Base-by-base conservation (phyloP, 345 rosid genomes). In the Abelmoschus esculentus region DNA sequence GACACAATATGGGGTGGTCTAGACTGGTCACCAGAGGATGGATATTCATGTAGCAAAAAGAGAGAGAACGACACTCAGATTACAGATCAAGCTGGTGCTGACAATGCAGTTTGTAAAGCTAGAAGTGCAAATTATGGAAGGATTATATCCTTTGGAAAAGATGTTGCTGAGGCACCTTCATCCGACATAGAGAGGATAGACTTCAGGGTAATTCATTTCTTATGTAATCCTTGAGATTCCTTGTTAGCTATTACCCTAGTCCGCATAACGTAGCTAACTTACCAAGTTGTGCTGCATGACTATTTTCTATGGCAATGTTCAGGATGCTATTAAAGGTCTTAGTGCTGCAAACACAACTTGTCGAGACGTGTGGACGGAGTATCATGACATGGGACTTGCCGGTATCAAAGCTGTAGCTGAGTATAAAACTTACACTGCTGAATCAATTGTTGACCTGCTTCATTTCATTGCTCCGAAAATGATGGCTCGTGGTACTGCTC, bases 1-100 rank as follows among this genome's bases (percentile, higher is more conserved):
- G 92, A 84, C 3, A 83, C 88, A 18, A 78, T 87, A 22, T 87
- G 90, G 92, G 92, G 92, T 32, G 82, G 79, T 61, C 81, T 84
- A 63, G 87, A 84, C 76, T 84, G 86, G 90, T 82, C 92, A 36
- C 90, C 92, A 44, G 90, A 50, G 55, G 22, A 50, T 6, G 55
- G 55, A 15, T 50, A 50, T 6, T 14, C 55, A 6, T 50, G 55
- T 50, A 17, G 18, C 55, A n/a, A 50, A 50, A 6, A 50, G 5
- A n/a, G 19, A n/a, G 55, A 5, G 55, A 14, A n/a, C 5, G 55
- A n/a, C 8, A n/a, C 55, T n/a, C 55, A n/a, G 19, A 50, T 50
- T 19, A n/a, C 2, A 6, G 9, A n/a, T 19, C 55, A 50, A 50
- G 55, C 55, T 6, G 55, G 55, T 50, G 18, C 19, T n/a, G 22